phyloP scores from a whole-genome alignment of 2,329 filamentous ascomycete species.

The Lojkania enalia region DNA sequence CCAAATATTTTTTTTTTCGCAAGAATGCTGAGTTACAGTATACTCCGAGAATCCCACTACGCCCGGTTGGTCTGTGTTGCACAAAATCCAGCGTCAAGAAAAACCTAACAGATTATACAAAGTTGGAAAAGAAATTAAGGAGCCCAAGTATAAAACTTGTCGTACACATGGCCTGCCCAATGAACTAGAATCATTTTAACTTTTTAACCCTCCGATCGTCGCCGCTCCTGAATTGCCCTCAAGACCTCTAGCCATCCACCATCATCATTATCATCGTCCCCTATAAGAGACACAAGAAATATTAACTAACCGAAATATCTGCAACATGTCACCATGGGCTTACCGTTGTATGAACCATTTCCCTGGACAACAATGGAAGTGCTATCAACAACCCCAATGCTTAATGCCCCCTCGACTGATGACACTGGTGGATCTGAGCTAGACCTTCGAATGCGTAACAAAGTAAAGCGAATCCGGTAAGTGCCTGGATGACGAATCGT shows the following conservation, averaged over 20 bases:
- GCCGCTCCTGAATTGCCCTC: conserved; percentile 29
- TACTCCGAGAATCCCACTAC: too few relatives aligned
- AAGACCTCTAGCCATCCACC: conserved; percentile 37
- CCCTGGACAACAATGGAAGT: conserved; percentile 38
- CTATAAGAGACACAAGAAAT: conserved; percentile 25
- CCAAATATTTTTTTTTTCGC: too few relatives aligned
- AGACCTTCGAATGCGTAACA: conserved; percentile 37
- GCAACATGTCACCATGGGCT: conserved; percentile 38
- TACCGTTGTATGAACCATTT: conserved; percentile 35
- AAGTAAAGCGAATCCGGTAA: conserved; percentile 43
- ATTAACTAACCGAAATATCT: conserved; percentile 34
- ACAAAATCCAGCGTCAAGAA: too few relatives aligned
- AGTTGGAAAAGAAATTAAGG: too few relatives aligned
- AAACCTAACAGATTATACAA: too few relatives aligned
- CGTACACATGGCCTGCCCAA: conserved; percentile 21
- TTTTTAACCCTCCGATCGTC: conserved; percentile 21
- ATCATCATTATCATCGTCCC: conserved; percentile 31
- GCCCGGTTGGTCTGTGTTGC: too few relatives aligned
- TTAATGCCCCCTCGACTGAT: conserved; percentile 29
- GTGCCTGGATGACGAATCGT: conserved; percentile 41
- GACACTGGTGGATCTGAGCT: conserved; percentile 30
- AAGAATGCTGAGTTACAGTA: too few relatives aligned
- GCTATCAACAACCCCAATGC: conserved; percentile 40
- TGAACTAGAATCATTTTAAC: conserved; percentile 9
- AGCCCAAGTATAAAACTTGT: conserved; percentile 16